A percentile compares a stretch with the other conserved stretches of the same genome.
phyloP scores from a whole-genome alignment of 768 basidiomycete genomes.

The Mycena haematopus region DNA sequence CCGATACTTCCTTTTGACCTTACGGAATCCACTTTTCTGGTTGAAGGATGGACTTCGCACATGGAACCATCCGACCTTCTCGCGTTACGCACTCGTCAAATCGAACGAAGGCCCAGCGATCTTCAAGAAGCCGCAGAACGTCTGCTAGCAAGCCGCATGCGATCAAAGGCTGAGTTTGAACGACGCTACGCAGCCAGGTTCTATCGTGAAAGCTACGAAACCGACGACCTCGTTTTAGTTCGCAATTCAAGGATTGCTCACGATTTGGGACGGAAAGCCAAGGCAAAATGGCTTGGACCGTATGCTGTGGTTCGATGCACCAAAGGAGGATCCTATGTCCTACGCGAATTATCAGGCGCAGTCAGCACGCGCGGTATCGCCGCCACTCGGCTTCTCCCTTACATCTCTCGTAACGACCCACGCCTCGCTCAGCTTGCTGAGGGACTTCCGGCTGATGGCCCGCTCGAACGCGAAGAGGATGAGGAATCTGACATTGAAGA shows the following conservation, averaged over 20 bases:
- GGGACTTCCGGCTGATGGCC: background rate
- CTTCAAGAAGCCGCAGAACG: background rate
- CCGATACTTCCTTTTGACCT: too few species aligned
- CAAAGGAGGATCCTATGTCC: constrained; percentile 8
- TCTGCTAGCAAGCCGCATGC: background rate
- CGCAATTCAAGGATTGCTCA: background rate
- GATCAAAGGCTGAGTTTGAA: background rate
- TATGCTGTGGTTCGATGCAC: constrained; percentile 11
- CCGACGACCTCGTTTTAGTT: background rate
- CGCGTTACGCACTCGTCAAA: constrained; percentile 32
- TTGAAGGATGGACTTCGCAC: too few species aligned
- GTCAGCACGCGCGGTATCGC: constrained; percentile 7
- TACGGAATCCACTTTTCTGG: too few species aligned
- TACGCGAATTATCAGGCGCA: background rate
- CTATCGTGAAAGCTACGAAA: background rate
- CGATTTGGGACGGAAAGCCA: background rate
- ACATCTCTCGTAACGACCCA: background rate
- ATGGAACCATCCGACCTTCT: constrained; percentile 30
- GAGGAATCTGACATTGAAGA: background rate
- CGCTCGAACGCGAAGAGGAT: background rate
- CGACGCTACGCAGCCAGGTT: background rate
- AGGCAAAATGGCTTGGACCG: constrained; percentile 8
- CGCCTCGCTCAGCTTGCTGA: background rate
- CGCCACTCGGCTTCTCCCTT: too few species aligned
- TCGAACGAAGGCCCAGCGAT: constrained; percentile 16